Evolutionary conservation across 228 moss, liverwort and hornwort genomes (phyloP), one percentile per base, ranked within the genome.

Genomic region (Sphagnum fallax): DNA sequence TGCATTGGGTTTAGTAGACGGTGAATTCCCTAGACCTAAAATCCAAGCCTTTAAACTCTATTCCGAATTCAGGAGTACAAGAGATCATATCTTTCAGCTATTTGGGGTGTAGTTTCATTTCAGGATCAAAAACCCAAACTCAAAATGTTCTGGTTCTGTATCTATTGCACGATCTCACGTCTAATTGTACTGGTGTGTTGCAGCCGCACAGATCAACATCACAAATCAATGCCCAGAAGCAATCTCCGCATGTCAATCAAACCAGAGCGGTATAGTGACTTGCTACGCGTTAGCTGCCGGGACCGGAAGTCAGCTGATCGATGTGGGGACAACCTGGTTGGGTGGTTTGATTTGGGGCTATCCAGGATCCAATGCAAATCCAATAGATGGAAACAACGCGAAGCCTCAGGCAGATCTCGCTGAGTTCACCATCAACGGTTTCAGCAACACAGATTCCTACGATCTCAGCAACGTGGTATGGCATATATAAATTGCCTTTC

Each of bases 361-460:
- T 68, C 80, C 72, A 1, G 75, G 83, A 7, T 50, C 48, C 49
- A 80, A 68, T 13, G 77, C 75, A 60, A 63, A 4, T 55, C 14
- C 80, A 0, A 0, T 52, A 0, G 51, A 51, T 4, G 83, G 75
- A 67, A 83, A 70, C 67, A 52, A 61, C 6, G 83, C 83, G 15
- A 80, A 83, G 50, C 75, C 83, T 11, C 80, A 83, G 61, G 83
- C 83, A 32, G 73, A 77, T 14, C 70, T 83, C 48, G 83, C 77
- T 0, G 83, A 83, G 59, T 1, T 83, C 62, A 80, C 80, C 11
- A 6, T 83, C 13, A 75, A 75, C 11, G 77, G 75, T 55, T 60
- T 63, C 13, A 16, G 6, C 51, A 47, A 49, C 61, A 13, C 11
- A 61, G 83, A 83, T 67, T 75, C 0, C 1, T 83, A 83, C 65